Percentiles rank a stretch among this genome's conserved stretches.
Evolutionary conservation across 1,284 basidiomycete species (phyloP).

Genomic region (Boletus sp.): DNA sequence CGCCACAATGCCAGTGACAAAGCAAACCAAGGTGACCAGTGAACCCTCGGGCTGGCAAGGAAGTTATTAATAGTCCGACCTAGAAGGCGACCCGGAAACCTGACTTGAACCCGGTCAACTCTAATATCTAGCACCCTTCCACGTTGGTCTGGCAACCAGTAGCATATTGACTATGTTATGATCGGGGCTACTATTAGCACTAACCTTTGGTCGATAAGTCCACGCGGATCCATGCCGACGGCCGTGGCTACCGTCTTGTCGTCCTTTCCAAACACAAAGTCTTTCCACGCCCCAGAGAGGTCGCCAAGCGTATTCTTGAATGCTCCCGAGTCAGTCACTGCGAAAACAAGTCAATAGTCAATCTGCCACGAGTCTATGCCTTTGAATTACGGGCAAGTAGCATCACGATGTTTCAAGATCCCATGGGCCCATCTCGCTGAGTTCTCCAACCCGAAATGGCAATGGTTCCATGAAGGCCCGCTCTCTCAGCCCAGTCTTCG

Average conservation of each 20-base stretch:
- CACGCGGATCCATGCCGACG: not conserved
- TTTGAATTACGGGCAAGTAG: not conserved
- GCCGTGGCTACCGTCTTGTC: not conserved
- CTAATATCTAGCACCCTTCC: constrained; percentile 6
- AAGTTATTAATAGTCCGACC: not conserved
- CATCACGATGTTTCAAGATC: not conserved
- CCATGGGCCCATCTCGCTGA: no score
- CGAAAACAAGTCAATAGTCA: not conserved
- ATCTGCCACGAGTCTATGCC: no score
- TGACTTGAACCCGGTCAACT: not conserved
- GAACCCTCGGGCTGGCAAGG: constrained; percentile 2
- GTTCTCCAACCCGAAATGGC: not conserved
- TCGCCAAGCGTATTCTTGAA: not conserved
- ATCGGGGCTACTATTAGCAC: not conserved
- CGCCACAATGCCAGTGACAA: not conserved
- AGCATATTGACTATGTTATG: not conserved
- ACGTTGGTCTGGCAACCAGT: not conserved
- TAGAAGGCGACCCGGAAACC: constrained; percentile 6
- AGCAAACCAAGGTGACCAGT: not conserved
- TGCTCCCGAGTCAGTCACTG: not conserved
- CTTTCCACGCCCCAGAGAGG: no score
- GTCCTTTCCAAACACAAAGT: not conserved
- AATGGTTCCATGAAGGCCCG: not conserved
- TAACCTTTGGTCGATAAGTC: constrained; percentile 1
- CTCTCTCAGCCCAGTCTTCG: not conserved